A percentile compares a stretch with the other conserved stretches of the same genome.
Conservation (phyloP, 2,329 filamentous ascomycete species). For the Apiospora sp. region DNA sequence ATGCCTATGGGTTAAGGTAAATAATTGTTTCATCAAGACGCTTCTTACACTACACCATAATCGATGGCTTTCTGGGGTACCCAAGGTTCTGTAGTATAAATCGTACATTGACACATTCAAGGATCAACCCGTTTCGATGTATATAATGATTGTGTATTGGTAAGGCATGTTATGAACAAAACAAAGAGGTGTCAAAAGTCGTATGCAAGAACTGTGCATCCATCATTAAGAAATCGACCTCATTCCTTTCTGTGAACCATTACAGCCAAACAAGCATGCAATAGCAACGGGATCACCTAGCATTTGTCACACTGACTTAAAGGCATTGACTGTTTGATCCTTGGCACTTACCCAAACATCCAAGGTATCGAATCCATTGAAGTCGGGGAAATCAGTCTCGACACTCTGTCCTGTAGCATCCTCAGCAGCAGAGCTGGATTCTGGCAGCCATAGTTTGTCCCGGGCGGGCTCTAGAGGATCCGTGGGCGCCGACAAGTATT, state of each 20-base stretch:
- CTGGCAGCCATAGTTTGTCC: neutral
- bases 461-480: neutral
- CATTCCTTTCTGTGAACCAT: too few relatives aligned
- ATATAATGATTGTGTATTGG: neutral
- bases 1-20: too few relatives aligned
- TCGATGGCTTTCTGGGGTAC: neutral
- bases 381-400: neutral
- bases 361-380: neutral
- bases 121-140: neutral
- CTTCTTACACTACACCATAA: too few relatives aligned
- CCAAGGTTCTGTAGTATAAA: neutral
- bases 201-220: neutral
- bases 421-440: neutral
- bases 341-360: neutral
- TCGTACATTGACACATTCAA: neutral
- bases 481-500: slow-evolving; percentile 33
- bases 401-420: neutral
- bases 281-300: neutral
- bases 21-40: too few relatives aligned
- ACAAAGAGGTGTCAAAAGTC: neutral
- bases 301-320: neutral
- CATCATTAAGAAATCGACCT: neutral
- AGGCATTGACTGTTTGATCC: neutral
- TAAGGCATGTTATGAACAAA: neutral
- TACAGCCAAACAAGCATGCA: neutral